These are phyloP conservation scores for Catharanthus roseus DNA, from an alignment of 257 asterid genomes.

Conservation along the genomic window DNA sequence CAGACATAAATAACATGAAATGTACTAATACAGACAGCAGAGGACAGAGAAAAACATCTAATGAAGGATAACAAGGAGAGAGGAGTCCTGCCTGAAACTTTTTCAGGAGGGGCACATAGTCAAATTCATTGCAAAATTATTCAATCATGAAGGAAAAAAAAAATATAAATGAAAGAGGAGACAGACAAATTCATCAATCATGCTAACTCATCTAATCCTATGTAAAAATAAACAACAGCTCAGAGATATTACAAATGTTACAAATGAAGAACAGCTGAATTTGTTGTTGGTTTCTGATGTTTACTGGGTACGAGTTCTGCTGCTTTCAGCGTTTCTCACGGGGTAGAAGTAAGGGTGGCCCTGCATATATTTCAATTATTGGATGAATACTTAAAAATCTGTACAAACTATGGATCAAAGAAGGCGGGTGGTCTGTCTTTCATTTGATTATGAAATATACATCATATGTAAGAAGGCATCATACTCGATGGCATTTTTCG, in stretches of 20 bases:
- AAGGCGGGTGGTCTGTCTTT: neutral
- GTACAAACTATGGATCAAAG: neutral
- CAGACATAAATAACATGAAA: no score
- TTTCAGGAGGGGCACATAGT: neutral
- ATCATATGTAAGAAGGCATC: neutral
- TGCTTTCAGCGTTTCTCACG: constrained; percentile 70
- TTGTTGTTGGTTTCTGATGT: constrained; percentile 5
- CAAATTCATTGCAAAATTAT: neutral
- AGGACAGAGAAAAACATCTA: no score
- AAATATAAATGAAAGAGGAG: no score
- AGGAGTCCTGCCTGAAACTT: neutral
- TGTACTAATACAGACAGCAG: no score
- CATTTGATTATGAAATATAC: neutral
- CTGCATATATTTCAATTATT: constrained; percentile 32
- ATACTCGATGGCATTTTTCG: neutral
- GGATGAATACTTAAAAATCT: neutral
- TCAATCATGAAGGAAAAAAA: no score
- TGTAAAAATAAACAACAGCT: constrained; percentile 1
- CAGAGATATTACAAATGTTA: constrained; percentile 2
- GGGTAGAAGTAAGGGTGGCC: constrained; percentile 90
- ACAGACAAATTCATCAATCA: constrained; percentile 5
- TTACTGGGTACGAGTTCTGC: constrained; percentile 65
- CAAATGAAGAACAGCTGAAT: neutral
- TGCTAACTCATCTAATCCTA: constrained; percentile 9
- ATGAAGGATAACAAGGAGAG: no score